Evolutionary conservation across 257 asterid species (phyloP).

Genomic region (Ilex aquifolium): DNA sequence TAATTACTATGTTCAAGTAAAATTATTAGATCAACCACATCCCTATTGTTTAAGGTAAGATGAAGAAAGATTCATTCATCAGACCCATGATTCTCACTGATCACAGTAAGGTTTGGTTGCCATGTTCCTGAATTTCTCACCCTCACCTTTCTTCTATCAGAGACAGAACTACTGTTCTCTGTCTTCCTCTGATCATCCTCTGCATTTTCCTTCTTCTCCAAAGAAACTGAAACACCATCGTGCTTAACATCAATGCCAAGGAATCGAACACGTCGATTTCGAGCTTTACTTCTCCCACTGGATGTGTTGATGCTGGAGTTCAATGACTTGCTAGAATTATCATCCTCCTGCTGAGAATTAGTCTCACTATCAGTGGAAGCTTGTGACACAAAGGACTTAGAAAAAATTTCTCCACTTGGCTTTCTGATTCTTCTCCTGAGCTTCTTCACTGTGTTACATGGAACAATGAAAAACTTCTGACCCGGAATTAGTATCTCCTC

Average conservation of each 20-base stretch:
- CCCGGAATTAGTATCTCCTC: slow-evolving; percentile 66
- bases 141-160: background rate
- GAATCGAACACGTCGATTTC: background rate
- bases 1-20: no score
- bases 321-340: slow-evolving; percentile 5
- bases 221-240: no score
- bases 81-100: background rate
- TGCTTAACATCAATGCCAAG: background rate
- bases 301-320: no score
- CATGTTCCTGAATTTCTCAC: background rate
- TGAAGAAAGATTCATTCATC: no score
- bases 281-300: background rate
- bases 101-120: background rate
- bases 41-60: no score
- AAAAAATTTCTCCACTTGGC: background rate
- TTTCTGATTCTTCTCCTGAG: slow-evolving; percentile 39
- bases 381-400: background rate
- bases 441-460: slow-evolving; percentile 48
- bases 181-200: background rate
- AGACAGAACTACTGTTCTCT: no score
- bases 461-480: slow-evolving; percentile 51
- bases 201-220: background rate
- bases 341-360: slow-evolving; percentile 5
- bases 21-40: no score
- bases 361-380: slow-evolving; percentile 3